phyloP scores from a whole-genome alignment of 192 early-diverging fungal species.

The Linnemannia exigua region DNA sequence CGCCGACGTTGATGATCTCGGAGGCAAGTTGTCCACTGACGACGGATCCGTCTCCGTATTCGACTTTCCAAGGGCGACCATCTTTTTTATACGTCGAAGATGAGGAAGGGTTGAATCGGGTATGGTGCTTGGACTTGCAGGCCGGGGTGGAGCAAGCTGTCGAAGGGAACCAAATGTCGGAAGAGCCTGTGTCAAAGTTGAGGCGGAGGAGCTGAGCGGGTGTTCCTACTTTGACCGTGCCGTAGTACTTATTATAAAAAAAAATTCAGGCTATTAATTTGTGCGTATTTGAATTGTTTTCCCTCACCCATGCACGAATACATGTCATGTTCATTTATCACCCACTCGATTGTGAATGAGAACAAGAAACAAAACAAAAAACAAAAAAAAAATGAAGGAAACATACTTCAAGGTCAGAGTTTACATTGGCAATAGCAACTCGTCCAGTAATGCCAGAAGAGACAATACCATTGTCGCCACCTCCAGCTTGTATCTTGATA shows the following conservation, averaged over 20 bases:
- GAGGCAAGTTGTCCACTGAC: conserved; percentile 48
- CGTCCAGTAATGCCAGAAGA: background rate
- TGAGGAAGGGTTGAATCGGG: conserved; percentile 59
- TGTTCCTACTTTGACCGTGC: background rate
- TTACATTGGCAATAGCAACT: background rate
- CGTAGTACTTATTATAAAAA: conserved; percentile 31
- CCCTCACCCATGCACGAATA: background rate
- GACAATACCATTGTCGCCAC: too few relatives aligned
- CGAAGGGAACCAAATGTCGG: conserved; percentile 70
- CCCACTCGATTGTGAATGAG: background rate
- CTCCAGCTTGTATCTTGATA: background rate
- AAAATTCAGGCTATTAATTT: background rate
- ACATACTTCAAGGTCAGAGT: conserved; percentile 26
- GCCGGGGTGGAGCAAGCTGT: conserved; percentile 50
- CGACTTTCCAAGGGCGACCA: conserved; percentile 67
- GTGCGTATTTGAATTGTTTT: too few relatives aligned
- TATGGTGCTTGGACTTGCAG: conserved; percentile 55
- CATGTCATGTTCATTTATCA: background rate
- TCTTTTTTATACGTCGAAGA: conserved; percentile 67
- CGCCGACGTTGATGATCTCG: conserved; percentile 71
- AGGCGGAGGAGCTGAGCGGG: background rate
- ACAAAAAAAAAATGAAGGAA: too few relatives aligned
- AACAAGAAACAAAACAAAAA: too few relatives aligned
- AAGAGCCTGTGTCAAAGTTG: conserved; percentile 52
- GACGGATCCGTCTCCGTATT: conserved; percentile 72